Evolutionary conservation across 1,284 basidiomycete species (phyloP).

Genomic region (Veloporphyrellus conicus): DNA sequence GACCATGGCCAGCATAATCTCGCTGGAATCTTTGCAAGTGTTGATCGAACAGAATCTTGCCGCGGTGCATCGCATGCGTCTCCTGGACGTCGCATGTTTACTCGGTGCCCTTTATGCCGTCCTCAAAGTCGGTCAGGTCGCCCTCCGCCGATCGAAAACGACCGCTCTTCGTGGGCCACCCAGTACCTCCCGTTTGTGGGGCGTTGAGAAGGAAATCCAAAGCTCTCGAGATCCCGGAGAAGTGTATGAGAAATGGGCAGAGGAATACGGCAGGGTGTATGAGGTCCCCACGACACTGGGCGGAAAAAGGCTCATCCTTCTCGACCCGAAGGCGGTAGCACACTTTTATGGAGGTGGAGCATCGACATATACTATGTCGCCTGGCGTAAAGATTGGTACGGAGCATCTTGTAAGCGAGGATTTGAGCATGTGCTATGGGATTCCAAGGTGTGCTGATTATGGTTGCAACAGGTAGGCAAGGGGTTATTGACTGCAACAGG

Average conservation of each 20-base stretch:
- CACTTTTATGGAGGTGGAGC: background rate
- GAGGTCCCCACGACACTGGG: background rate
- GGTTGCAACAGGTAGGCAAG: conserved; percentile 6
- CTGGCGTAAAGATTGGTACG: too few relatives aligned
- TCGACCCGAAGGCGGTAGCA: background rate
- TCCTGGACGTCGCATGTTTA: too few relatives aligned
- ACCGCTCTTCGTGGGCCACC: conserved; percentile 19
- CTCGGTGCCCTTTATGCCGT: too few relatives aligned
- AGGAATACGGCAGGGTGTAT: background rate
- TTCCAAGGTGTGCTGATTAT: too few relatives aligned
- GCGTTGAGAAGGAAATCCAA: conserved; percentile 8
- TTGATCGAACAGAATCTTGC: background rate
- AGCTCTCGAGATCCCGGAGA: conserved; percentile 4
- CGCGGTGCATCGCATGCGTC: too few relatives aligned
- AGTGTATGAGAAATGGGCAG: conserved; percentile 20
- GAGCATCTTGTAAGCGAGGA: too few relatives aligned
- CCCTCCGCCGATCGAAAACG: conserved; percentile 1
- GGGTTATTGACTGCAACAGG: conserved; percentile 13
- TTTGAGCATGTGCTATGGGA: too few relatives aligned
- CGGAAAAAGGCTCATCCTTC: background rate
- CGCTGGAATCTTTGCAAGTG: conserved; percentile 5
- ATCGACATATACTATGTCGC: too few relatives aligned
- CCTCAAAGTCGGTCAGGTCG: too few relatives aligned
- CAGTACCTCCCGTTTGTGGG: conserved; percentile 15
- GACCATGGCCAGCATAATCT: background rate